Base-by-base conservation (phyloP, 2,329 filamentous ascomycete species). In the Trichophyton mentagrophytes region DNA sequence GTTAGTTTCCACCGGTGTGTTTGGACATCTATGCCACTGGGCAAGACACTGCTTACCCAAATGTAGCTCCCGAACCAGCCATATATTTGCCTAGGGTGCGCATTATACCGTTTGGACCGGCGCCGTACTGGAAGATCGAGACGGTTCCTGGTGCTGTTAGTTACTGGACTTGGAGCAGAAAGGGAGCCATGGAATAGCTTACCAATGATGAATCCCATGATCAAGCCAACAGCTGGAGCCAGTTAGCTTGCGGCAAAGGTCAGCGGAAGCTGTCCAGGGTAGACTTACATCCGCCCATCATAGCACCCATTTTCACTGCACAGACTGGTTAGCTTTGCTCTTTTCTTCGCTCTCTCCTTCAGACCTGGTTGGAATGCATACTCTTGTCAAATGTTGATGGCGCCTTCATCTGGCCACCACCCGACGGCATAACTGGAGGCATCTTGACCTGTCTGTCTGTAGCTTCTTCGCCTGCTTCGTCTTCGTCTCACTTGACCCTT, bases 151-250 rank as follows among this genome's bases (percentile, higher is more conserved):
- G 6, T 61, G 33, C 11, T 2, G 22, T 42, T 15, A 27, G 57
- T 46, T 27, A n/a, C 33, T 36, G 7, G 20, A 56, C 11, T 2
- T 7, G 17, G 44, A 42, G 11, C 6, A 33, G 15, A 30, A 27
- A 3, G n/a, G 25, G 49, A 30, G 58, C 25, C n/a, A 13, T 36
- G 33, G 33, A 42, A 42, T 33, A 60, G 69, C 79, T 58, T 79
- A 95, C 92, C 93, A 69, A 93, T 96, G 69, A 99, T 95, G 79
- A 99, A 97, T 65, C 93, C 93, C 77, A 99, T 96, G 72, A 96
- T 96, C 59, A 89, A 80, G 64, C 93, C 93, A 64, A 99, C 93
- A 75, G 90, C 93, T 97, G 69, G 63, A 22, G 58, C 22, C 4
- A 63, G 47, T 62, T 42, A 47, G 62, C 13, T 33, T 36, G 33